Evolutionary conservation across 139 green algal species (phyloP), one percentile per base, ranked within the genome.

Genomic region (Haematococcus sp.): DNA sequence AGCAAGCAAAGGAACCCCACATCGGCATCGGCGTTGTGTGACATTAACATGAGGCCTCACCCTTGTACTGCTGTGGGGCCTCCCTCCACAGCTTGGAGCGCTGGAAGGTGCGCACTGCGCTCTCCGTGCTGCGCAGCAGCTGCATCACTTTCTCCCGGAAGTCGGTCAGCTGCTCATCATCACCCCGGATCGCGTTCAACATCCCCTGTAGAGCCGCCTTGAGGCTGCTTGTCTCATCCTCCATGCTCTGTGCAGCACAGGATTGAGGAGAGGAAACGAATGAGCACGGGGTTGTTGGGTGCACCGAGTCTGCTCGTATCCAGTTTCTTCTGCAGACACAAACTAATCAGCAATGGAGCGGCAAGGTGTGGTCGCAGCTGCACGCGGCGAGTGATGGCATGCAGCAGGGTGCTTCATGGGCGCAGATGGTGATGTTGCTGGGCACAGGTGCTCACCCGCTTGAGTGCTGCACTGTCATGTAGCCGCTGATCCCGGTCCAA

Each of bases 91-190:
- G 31, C 70, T 81, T 82, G 44, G 72, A 76, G 30, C 84, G 84
- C 78, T 84, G 63, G 49, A 77, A 86, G 4, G 76, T 80, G 34
- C 80, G 80, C 46, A 86, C 78, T 3, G 82, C 78, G n/a, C 66
- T 71, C 69, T 89, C 84, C 5, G 77, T 85, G 56, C 43, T 74
- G 64, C 75, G 75, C 31, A 89, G 63, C 59, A 89, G 76, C 40
- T 49, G 35, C 51, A 84, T 70, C 17, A 85, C 80, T 69, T 84
- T 85, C 80, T 88, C 80, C 63, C 76, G 68, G 78, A 89, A 86
- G 51, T 79, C 70, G 34, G 65, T 25, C 32, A 86, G 68, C 7
- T 64, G 64, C 55, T 89, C 84, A 25, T 82, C 77, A 44, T 89
- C 78, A 35, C 59, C 54, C 34, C 68, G 64, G 27, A 81, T 76